Evolutionary conservation across 495 filamentous ascomycete genomes (phyloP).

Genomic region (Penicillium steckii): DNA sequence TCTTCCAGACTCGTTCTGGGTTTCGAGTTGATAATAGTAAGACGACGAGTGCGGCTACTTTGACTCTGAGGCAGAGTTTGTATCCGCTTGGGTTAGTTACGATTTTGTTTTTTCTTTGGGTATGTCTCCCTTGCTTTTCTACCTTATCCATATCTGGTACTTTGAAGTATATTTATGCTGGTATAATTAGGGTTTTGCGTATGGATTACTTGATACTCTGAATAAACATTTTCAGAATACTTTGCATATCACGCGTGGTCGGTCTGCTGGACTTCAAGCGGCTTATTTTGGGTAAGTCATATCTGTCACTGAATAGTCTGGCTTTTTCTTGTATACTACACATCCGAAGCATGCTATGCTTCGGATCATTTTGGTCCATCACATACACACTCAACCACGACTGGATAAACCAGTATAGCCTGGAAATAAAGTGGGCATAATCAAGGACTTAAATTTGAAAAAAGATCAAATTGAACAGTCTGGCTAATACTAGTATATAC

Average conservation of each 20-base stretch:
- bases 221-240: constrained; percentile 57
- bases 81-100: constrained; percentile 48
- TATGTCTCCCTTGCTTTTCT: constrained; percentile 8
- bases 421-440: too few relatives aligned
- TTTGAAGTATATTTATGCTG: not conserved
- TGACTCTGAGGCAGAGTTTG: constrained; percentile 59
- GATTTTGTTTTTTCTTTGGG: constrained; percentile 75
- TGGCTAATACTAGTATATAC: constrained; percentile 1
- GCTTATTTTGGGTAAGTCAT: constrained; percentile 47
- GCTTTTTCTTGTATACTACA: not conserved
- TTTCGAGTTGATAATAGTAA: constrained; percentile 43
- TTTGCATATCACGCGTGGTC: constrained; percentile 47
- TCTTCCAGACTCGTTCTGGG: constrained; percentile 34
- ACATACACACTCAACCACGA: too few relatives aligned
- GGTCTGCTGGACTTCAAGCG: constrained; percentile 54
- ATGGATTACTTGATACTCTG: constrained; percentile 45
- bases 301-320: not conserved
- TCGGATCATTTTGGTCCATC: too few relatives aligned
- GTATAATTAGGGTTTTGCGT: constrained; percentile 46
- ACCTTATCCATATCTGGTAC: not conserved
- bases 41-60: constrained; percentile 54
- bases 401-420: too few relatives aligned
- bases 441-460: too few relatives aligned
- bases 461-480: not conserved
- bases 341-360: too few relatives aligned